Evolutionary conservation across 208 protist genomes (phyloP), one percentile per base, ranked within the genome.

Genomic region (Acanthamoeba culbertsoni): DNA sequence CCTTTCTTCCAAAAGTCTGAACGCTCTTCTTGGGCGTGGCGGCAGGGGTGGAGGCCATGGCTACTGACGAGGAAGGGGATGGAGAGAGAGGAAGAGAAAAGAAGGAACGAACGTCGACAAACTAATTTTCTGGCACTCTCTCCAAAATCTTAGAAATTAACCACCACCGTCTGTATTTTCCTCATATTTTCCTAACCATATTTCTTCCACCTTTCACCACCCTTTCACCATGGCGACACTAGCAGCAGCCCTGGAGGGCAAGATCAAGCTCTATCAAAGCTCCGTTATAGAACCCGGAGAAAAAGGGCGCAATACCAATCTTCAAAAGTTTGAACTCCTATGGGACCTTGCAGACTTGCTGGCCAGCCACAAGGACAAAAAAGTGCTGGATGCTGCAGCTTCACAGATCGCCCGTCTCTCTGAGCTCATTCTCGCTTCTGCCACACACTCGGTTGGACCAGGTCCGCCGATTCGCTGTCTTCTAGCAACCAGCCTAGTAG

Each of bases 11-110:
- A 31, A 86, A 86, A 33, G 75, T 86, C 46, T 86, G 75, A 3
- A 86, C 75, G 75, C 45, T 59, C 75, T 86, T 86, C 75, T 86
- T 86, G 63, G 63, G 63, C 63, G 63, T 26, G 35, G 63, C 23
- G 31, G 63, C 63, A 42, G 63, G 35, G 63, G 63, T 35, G 63
- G 63, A 75, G 31, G 63, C 63, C 63, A 75, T 75, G 63, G 31
- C 63, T n/a, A 31, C 28, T 26, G 12, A 33, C n/a, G 23, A 68
- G 59, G 59, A 26, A n/a, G 63, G 43, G 6, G 63, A 26, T 33
- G 55, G 63, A 75, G 10, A 42, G 37, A 75, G 37, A 42, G 63
- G 37, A 75, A 75, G 63, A 75, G 63, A 75, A 35, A 75, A 23
- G n/a, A 75, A 23, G n/a, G 43, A 26, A 12, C 3, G 33, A 4